Evolutionary conservation across 2,329 filamentous ascomycete species (phyloP).

Genomic region (Fusarium guadeloupense): DNA sequence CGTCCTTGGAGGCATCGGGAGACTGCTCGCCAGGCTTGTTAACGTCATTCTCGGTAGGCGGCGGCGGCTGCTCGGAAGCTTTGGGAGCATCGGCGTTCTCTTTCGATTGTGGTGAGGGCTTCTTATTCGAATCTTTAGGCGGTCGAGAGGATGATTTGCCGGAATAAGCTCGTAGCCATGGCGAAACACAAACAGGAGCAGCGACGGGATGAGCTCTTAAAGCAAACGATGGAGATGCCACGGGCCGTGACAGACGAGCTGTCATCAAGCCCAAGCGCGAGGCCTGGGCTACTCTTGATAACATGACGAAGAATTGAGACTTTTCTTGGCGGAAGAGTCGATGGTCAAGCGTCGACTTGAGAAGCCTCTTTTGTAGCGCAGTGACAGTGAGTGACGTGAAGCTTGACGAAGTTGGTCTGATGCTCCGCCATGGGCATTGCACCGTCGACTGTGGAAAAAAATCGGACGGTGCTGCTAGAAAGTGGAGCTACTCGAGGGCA

Average conservation of each 20-base stretch:
- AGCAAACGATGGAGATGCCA: conserved; percentile 36
- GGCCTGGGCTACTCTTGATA: conserved; percentile 49
- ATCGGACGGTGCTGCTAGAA: conserved; percentile 33
- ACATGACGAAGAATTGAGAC: conserved; percentile 48
- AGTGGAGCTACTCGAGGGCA: conserved; percentile 12
- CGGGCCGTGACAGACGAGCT: conserved; percentile 42
- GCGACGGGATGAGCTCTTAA: conserved; percentile 40
- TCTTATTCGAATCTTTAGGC: conserved; percentile 20
- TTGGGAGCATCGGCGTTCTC: conserved; percentile 28
- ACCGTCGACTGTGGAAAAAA: conserved; percentile 39
- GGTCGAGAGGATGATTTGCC: conserved; percentile 26
- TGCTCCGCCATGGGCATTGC: conserved; percentile 43
- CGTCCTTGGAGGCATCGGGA: conserved; percentile 46
- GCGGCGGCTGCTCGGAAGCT: conserved; percentile 23
- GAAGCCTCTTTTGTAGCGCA: conserved; percentile 12
- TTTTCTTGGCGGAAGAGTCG: conserved; percentile 5
- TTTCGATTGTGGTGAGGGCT: conserved; percentile 32
- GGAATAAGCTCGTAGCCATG: conserved; percentile 46
- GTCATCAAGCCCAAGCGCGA: conserved; percentile 47
- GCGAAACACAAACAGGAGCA: conserved; percentile 34
- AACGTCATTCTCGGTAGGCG: conserved; percentile 31
- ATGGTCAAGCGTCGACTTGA: conserved; percentile 35
- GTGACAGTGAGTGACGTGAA: conserved; percentile 9
- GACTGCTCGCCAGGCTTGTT: conserved; percentile 38
- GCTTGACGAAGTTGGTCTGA: conserved; percentile 42